Conservation (phyloP, 306 rosid genomes). For the Benincasa hispida region DNA sequence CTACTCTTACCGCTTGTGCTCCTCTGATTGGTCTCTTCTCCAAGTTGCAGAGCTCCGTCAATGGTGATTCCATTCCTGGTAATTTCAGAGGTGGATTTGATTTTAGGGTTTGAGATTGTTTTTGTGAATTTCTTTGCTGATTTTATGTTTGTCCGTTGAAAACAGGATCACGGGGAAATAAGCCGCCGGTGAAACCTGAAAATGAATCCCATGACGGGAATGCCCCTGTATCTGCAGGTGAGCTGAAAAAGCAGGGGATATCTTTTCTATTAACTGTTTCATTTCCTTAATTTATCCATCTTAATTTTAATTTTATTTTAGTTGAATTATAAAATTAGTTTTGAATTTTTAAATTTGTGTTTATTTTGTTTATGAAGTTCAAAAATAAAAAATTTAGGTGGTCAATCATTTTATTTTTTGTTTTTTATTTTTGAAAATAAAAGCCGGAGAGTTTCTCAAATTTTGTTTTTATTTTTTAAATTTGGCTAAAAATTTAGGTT, state of each 20-base stretch:
- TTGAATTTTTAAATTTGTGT: too few species aligned
- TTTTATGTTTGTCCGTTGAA: neutral
- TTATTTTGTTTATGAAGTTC: too few species aligned
- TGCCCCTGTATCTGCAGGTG: neutral
- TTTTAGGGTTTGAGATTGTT: neutral
- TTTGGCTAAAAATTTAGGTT: too few species aligned
- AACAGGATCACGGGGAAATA: neutral
- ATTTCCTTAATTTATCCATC: too few species aligned
- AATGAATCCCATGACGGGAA: neutral
- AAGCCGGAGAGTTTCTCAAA: too few species aligned
- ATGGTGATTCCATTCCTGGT: constrained; percentile 25
- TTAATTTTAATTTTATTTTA: too few species aligned
- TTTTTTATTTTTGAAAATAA: too few species aligned
- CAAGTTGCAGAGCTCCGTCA: constrained; percentile 43
- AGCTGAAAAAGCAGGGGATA: neutral
- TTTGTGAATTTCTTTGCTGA: neutral
- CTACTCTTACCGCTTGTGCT: constrained; percentile 61
- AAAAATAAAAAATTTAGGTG: too few species aligned
- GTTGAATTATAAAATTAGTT: too few species aligned
- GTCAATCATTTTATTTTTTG: too few species aligned
- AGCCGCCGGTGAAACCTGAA: neutral
- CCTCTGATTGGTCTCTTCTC: constrained; percentile 74
- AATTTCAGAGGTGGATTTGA: neutral
- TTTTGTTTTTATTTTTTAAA: too few species aligned
- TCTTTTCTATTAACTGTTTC: too few species aligned